phyloP scores from a whole-genome alignment of 1,139 yeast species.

The Arxiozyma slooffiae region DNA sequence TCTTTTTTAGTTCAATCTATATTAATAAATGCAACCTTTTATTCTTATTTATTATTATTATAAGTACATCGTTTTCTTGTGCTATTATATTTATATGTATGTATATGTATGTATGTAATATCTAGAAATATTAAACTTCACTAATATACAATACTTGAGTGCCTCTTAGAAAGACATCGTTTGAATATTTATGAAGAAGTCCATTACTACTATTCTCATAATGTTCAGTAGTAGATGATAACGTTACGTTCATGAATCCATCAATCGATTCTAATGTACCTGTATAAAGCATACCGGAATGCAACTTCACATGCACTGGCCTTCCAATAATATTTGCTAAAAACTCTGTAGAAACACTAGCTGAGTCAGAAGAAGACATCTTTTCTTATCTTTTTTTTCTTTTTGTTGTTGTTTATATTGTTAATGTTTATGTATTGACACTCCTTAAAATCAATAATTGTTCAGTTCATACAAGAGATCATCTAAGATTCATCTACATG shows the following conservation, averaged over 20 bases:
- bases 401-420: background rate
- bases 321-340: constrained; percentile 71
- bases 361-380: constrained; percentile 6
- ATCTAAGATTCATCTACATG: too few relatives aligned
- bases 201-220: constrained; percentile 40
- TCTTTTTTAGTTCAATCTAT: background rate
- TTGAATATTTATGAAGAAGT: constrained; percentile 49
- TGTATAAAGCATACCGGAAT: constrained; percentile 76
- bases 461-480: too few relatives aligned
- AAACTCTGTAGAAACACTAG: constrained; percentile 55
- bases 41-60: background rate
- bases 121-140: constrained; percentile 16
- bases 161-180: constrained; percentile 91
- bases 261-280: constrained; percentile 81
- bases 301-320: constrained; percentile 70
- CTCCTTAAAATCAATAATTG: too few relatives aligned
- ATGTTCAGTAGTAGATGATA: constrained; percentile 64
- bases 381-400: background rate
- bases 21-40: background rate
- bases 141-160: constrained; percentile 64
- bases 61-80: background rate
- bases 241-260: constrained; percentile 92
- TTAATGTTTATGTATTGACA: too few relatives aligned
- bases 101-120: too few relatives aligned
- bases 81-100: background rate